These are phyloP conservation scores for Trifolium repens DNA, from an alignment of 306 rosid species.

Conservation along the genomic window DNA sequence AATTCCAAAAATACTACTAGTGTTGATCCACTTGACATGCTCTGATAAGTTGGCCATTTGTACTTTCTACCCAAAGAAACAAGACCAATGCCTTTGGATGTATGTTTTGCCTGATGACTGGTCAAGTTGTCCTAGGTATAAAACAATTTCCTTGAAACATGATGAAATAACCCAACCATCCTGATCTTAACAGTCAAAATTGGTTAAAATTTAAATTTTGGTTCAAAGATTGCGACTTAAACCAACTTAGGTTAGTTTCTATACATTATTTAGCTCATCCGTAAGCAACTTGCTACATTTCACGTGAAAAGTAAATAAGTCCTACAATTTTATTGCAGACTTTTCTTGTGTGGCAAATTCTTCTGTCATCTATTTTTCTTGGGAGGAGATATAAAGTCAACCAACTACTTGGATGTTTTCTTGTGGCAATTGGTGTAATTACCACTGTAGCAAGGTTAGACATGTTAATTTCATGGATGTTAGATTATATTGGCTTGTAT, in stretches of 20 bases:
- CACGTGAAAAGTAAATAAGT: constrained; percentile 18
- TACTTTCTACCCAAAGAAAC: constrained; percentile 28
- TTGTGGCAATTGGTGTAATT: constrained; percentile 82
- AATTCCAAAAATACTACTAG: neutral
- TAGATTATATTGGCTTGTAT: constrained; percentile 1
- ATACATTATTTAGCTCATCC: constrained; percentile 10
- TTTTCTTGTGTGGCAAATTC: constrained; percentile 96
- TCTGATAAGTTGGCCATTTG: neutral
- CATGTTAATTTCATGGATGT: constrained; percentile 27
- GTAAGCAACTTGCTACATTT: constrained; percentile 22
- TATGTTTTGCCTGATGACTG: constrained; percentile 20
- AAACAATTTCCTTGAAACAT: constrained; percentile 26
- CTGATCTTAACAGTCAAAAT: constrained; percentile 11
- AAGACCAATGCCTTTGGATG: neutral
- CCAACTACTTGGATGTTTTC: constrained; percentile 90
- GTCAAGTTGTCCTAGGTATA: constrained; percentile 8
- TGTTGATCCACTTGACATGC: neutral
- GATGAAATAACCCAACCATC: constrained; percentile 18
- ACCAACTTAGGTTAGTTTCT: constrained; percentile 23
- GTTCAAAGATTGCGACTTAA: neutral
- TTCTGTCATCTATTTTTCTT: constrained; percentile 74
- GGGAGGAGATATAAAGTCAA: constrained; percentile 76
- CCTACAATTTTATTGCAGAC: constrained; percentile 59
- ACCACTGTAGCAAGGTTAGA: constrained; percentile 83
- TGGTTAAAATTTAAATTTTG: constrained; percentile 14